A percentile compares a stretch with the other conserved stretches of the same genome.
Evolutionary conservation across 1,284 basidiomycete genomes (phyloP).

Genomic region (Ceratorhiza oryzae-sativae): DNA sequence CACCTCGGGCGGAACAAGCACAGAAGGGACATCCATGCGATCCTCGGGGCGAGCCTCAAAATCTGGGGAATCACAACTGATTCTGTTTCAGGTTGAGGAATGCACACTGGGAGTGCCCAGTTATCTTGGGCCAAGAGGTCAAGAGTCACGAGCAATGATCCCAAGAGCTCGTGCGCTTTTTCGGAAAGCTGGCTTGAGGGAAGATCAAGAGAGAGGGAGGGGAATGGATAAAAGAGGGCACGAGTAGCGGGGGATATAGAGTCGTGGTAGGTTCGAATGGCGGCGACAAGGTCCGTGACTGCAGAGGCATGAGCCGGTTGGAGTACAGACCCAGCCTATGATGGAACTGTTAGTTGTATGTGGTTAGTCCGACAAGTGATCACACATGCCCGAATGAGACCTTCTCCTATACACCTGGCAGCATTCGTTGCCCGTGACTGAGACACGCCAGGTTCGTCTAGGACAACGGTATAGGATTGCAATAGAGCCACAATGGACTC

Average conservation of each 20-base stretch:
- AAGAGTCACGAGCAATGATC: slow-evolving; percentile 7
- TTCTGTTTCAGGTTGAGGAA: slow-evolving; percentile 34
- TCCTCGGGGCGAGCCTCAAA: slow-evolving; percentile 34
- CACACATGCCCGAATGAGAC: slow-evolving; percentile 76
- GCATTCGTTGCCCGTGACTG: slow-evolving; percentile 85
- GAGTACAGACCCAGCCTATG: slow-evolving; percentile 44
- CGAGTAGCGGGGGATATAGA: slow-evolving; percentile 55
- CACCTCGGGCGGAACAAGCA: slow-evolving; percentile 87
- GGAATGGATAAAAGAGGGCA: slow-evolving; percentile 20
- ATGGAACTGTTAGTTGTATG: slow-evolving; percentile 44
- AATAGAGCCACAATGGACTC: slow-evolving; percentile 80
- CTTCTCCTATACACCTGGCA: slow-evolving; percentile 86
- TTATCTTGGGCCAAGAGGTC: slow-evolving; percentile 28
- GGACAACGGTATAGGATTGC: slow-evolving; percentile 80
- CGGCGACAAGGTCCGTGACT: slow-evolving; percentile 67
- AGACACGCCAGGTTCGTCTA: slow-evolving; percentile 91
- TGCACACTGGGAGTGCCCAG: slow-evolving; percentile 33
- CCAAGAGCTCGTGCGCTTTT: slow-evolving; percentile 25
- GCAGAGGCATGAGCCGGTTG: slow-evolving; percentile 51
- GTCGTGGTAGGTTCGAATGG: slow-evolving; percentile 71
- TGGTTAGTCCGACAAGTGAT: slow-evolving; percentile 7
- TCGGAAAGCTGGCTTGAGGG: slow-evolving; percentile 28
- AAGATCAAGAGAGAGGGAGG: slow-evolving; percentile 5
- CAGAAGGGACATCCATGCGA: slow-evolving; percentile 67
- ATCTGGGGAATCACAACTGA: slow-evolving; percentile 31